Conservation (phyloP, 78 protist genomes). For the Dictyostelium brefeldianum region DNA sequence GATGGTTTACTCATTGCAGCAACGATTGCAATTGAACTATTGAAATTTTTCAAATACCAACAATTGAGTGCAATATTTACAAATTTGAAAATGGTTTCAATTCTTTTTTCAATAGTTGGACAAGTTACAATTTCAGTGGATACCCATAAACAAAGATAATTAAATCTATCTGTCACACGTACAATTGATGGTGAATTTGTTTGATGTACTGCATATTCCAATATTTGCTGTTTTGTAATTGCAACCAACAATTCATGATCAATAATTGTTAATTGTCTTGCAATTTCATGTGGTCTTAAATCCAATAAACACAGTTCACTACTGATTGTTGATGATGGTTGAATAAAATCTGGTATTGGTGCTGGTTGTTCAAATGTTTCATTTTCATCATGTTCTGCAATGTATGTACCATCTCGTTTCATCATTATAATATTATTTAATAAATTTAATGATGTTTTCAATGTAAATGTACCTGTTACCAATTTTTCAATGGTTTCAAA, state of each 20-base stretch:
- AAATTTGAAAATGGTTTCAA: conserved; percentile 54
- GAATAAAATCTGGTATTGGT: conserved; percentile 66
- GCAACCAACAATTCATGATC: conserved; percentile 37
- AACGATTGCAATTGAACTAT: conserved; percentile 66
- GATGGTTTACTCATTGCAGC: conserved; percentile 76
- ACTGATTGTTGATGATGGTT: not conserved
- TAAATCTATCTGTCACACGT: conserved; percentile 45
- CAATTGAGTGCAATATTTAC: conserved; percentile 76
- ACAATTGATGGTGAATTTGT: conserved; percentile 42
- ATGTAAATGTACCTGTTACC: conserved; percentile 4
- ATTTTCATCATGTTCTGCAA: not conserved
- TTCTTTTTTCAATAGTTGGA: conserved; percentile 29
- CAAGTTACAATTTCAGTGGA: conserved; percentile 47
- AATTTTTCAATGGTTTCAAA: conserved; percentile 55
- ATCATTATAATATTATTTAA: not conserved
- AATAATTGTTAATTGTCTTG: conserved; percentile 65
- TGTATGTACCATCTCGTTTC: conserved; percentile 36
- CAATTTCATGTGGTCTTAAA: conserved; percentile 64
- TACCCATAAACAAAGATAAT: conserved; percentile 49
- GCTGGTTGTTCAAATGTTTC: conserved; percentile 65
- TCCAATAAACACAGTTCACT: conserved; percentile 14
- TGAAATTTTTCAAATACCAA: conserved; percentile 70
- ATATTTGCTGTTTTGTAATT: conserved; percentile 39
- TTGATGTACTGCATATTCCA: conserved; percentile 36
- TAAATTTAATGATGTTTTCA: conserved; percentile 13